Evolutionary conservation across 2,329 filamentous ascomycete genomes (phyloP).

Genomic region (Fulvia fulva): DNA sequence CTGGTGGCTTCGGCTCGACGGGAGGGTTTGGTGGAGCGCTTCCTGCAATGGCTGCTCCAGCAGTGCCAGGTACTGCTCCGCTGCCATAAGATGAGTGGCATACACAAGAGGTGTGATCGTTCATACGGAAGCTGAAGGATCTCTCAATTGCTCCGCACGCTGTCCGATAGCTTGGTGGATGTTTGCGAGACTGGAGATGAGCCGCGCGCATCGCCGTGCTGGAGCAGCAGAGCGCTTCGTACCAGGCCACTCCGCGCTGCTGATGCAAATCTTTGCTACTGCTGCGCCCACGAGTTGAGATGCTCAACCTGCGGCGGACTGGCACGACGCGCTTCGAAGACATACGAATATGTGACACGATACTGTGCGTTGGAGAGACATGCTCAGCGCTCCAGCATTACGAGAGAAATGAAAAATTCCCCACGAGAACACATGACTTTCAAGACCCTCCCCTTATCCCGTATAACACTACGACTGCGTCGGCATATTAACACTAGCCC

Average conservation of each 20-base stretch:
- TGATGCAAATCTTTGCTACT: not conserved
- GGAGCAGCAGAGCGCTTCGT: not conserved
- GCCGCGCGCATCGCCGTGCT: not conserved
- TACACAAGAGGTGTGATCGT: not conserved
- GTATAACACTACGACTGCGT: constrained; percentile 46
- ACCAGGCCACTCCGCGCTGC: not conserved
- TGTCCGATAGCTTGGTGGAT: not conserved
- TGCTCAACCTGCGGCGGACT: no score
- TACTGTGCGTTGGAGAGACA: no score
- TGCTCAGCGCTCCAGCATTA: not conserved
- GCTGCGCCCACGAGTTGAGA: not conserved
- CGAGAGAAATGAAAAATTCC: not conserved
- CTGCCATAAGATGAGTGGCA: not conserved
- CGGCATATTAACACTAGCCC: constrained; percentile 88
- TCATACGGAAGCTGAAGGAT: not conserved
- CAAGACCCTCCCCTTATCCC: not conserved
- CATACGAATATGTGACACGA: no score
- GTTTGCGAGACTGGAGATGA: not conserved
- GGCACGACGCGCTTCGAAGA: no score
- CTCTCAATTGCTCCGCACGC: not conserved
- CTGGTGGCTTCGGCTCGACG: constrained; percentile 88
- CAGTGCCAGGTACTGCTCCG: not conserved
- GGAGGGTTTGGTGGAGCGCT: constrained; percentile 48
- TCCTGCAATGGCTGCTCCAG: constrained; percentile 12
- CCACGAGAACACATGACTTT: not conserved